These are phyloP conservation scores for Boletus sensibilis DNA, from an alignment of 768 basidiomycete species.

Conservation along the genomic window DNA sequence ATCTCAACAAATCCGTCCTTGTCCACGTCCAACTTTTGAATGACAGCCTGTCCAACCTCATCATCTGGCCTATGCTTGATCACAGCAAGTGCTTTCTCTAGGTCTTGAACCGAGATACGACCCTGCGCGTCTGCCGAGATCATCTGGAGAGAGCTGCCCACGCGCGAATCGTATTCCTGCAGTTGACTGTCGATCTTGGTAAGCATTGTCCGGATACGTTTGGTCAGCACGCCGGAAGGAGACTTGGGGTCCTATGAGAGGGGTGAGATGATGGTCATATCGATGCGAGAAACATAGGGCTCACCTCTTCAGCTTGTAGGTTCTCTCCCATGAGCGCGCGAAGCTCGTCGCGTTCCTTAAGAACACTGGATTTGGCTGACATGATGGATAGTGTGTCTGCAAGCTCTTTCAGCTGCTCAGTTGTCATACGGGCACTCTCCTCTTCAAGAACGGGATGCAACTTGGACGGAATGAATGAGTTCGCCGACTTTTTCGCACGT, in stretches of 20 bases:
- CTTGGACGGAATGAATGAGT: constrained; percentile 33
- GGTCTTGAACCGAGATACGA: constrained; percentile 82
- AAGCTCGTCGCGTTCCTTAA: constrained; percentile 94
- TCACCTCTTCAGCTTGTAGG: constrained; percentile 80
- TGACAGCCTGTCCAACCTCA: constrained; percentile 80
- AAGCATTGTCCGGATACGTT: constrained; percentile 94
- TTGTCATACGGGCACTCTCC: constrained; percentile 92
- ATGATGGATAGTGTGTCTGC: constrained; percentile 88
- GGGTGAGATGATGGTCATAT: not conserved
- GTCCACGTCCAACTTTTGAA: constrained; percentile 94
- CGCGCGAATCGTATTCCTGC: constrained; percentile 86
- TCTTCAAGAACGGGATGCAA: constrained; percentile 58
- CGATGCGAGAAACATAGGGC: not conserved
- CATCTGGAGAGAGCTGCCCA: constrained; percentile 81
- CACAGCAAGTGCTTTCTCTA: constrained; percentile 86
- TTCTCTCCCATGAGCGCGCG: constrained; percentile 93
- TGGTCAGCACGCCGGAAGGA: constrained; percentile 82
- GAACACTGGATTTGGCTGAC: constrained; percentile 89
- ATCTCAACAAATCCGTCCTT: constrained; percentile 94
- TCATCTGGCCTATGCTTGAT: constrained; percentile 94
- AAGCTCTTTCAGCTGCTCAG: constrained; percentile 92
- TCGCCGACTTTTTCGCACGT: not conserved
- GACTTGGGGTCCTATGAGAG: constrained; percentile 69
- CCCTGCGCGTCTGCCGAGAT: constrained; percentile 86
- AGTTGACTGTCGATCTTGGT: constrained; percentile 94